Evolutionary conservation across 2,329 filamentous ascomycete genomes (phyloP).

Genomic region (Nigrograna mackinnonii): DNA sequence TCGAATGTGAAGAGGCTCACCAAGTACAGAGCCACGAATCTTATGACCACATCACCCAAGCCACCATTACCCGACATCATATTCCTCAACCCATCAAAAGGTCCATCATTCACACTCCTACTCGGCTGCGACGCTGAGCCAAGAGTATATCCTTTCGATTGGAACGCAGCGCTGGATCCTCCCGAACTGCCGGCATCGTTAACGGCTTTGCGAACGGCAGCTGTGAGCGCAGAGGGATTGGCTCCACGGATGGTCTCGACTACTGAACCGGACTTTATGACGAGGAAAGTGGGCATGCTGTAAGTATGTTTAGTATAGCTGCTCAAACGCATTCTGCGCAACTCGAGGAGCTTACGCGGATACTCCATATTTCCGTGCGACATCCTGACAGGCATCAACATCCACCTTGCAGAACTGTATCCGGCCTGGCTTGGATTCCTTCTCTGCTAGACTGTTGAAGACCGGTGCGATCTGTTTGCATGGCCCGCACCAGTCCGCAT

Average conservation of each 20-base stretch:
- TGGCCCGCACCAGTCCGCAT: conserved; percentile 57
- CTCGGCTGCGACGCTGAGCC: conserved; percentile 34
- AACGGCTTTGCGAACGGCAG: conserved; percentile 50
- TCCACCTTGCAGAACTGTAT: conserved; percentile 57
- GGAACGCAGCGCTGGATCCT: conserved; percentile 39
- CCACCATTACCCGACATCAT: conserved; percentile 37
- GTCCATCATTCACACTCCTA: conserved; percentile 22
- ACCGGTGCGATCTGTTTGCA: conserved; percentile 53
- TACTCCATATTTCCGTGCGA: conserved; percentile 51
- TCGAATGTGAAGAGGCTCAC: conserved; percentile 51
- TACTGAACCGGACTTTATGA: conserved; percentile 48
- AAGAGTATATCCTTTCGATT: conserved; percentile 48
- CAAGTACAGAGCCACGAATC: conserved; percentile 52
- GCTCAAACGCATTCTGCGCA: too few species aligned
- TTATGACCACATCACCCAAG: conserved; percentile 42
- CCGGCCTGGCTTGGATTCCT: conserved; percentile 45
- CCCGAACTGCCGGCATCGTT: conserved; percentile 42
- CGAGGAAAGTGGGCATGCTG: conserved; percentile 54
- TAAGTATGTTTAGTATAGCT: too few species aligned
- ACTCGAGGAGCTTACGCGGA: conserved; percentile 44
- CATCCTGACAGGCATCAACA: conserved; percentile 52
- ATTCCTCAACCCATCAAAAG: conserved; percentile 26
- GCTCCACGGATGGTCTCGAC: conserved; percentile 53
- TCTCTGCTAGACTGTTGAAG: conserved; percentile 52
- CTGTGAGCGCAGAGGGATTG: conserved; percentile 52